Evolutionary conservation across 106 monocot species (phyloP).

Genomic region (Platanthera guangdongensis): DNA sequence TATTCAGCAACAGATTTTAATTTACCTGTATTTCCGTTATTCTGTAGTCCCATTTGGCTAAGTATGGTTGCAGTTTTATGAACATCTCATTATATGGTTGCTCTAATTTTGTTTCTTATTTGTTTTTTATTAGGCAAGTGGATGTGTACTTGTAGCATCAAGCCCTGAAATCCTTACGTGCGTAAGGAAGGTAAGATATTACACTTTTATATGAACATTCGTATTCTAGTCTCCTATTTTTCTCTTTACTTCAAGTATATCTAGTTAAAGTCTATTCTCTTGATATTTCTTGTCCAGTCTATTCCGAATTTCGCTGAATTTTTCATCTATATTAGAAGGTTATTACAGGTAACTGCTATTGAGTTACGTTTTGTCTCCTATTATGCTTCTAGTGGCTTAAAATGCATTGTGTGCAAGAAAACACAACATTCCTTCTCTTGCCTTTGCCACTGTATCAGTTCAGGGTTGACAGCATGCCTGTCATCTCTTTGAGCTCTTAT

Average conservation of each 20-base stretch:
- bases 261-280: background rate
- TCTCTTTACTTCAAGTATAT: background rate
- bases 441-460: too few species aligned
- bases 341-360: background rate
- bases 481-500: too few species aligned
- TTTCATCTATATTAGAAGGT: background rate
- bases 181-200: constrained; percentile 43
- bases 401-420: too few species aligned
- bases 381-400: too few species aligned
- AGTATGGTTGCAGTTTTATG: background rate
- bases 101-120: constrained; percentile 2
- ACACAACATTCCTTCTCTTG: too few species aligned
- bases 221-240: background rate
- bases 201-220: background rate
- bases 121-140: constrained; percentile 53
- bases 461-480: too few species aligned
- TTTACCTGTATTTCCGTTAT: background rate
- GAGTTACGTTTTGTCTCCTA: too few species aligned
- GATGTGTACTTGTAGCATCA: constrained; percentile 90
- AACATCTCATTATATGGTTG: background rate
- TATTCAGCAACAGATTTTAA: background rate
- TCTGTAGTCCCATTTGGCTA: background rate
- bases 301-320: background rate
- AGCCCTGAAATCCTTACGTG: constrained; percentile 93
- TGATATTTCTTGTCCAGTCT: background rate